Base-by-base conservation (phyloP, 805 yeast genomes). In the Lipomyces spencermartinsiae region DNA sequence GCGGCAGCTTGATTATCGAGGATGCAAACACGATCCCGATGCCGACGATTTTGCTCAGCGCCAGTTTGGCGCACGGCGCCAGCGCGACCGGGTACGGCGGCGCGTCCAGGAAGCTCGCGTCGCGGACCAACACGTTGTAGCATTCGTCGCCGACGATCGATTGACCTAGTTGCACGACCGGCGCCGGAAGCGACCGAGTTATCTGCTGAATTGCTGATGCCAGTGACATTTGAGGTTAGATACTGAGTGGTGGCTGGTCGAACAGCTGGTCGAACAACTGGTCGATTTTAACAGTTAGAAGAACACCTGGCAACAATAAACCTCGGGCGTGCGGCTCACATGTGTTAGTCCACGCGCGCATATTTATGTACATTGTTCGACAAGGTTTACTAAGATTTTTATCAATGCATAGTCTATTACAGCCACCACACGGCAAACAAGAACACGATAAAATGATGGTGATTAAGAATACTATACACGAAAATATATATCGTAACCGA, bases 1-100 rank as follows among this genome's bases (percentile, higher is more conserved):
- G 84, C 7, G 85, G 84, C 0, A 82, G 69, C 67, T 82, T 82
- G 53, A 81, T 78, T 25, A 80, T 72, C 1, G 82, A 76, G 1
- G 83, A 77, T 59, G 78, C 74, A 1, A 75, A 71, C 53, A 82
- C 76, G 39, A 82, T 79, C 5, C 79, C 83, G 46, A 79, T 62
- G 33, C 82, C 78, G 31, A 82, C 62, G 0, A 78, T 73, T 63
- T 78, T 78, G 10, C 80, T 71, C 29, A 80, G 58, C 19, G 79
- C 78, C 10, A 66, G 67, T 51, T 76, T 74, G 19, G 79, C 61
- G 39, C 80, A 75, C 8, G 71, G 71, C 14, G 33, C 29, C 25
- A 57, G 12, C 16, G 56, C 57, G 29, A 33, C 63, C 33, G 43
- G 35, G 35, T 31, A 49, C 34, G 58, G 58, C 10, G 76, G 73